phyloP scores from a whole-genome alignment of 108 stramenopile species.

The Cyclostephanos tholiformis region DNA sequence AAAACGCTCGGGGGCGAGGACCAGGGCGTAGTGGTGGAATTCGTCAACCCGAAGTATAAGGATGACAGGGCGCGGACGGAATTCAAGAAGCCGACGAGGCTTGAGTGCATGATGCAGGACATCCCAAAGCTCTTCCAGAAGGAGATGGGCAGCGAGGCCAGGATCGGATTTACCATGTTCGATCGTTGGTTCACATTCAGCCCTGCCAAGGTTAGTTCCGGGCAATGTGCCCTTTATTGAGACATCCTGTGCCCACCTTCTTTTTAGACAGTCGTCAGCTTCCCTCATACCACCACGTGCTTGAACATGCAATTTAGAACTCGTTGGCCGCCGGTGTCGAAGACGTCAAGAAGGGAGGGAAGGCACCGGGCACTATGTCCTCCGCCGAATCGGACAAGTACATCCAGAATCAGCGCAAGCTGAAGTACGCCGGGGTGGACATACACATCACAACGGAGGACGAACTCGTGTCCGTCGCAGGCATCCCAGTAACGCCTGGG shows the following conservation, averaged over 20 bases:
- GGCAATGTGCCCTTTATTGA: too few relatives aligned
- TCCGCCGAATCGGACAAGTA: conserved; percentile 89
- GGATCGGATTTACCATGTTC: conserved; percentile 97
- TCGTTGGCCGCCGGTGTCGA: conserved; percentile 87
- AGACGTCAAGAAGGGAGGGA: conserved; percentile 73
- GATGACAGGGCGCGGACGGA: conserved; percentile 82
- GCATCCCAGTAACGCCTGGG: conserved; percentile 84
- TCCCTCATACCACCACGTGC: not conserved
- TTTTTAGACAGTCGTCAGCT: not conserved
- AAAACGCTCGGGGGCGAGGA: conserved; percentile 70
- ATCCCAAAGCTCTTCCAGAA: conserved; percentile 95
- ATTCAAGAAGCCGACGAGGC: conserved; percentile 98
- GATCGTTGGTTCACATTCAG: conserved; percentile 96
- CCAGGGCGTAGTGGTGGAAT: conserved; percentile 88
- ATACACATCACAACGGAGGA: conserved; percentile 62
- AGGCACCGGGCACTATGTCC: conserved; percentile 87
- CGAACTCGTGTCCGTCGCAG: conserved; percentile 71
- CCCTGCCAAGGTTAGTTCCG: conserved; percentile 90
- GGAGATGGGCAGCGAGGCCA: conserved; percentile 82
- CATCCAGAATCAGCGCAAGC: conserved; percentile 85
- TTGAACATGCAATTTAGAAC: conserved; percentile 52
- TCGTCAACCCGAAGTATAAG: conserved; percentile 99
- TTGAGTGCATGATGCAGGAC: conserved; percentile 97
- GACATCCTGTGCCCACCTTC: not conserved
- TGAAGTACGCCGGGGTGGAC: conserved; percentile 75